Evolutionary conservation across 306 rosid species (phyloP), one percentile per base, ranked within the genome.

Genomic region (Acacia confusa): DNA sequence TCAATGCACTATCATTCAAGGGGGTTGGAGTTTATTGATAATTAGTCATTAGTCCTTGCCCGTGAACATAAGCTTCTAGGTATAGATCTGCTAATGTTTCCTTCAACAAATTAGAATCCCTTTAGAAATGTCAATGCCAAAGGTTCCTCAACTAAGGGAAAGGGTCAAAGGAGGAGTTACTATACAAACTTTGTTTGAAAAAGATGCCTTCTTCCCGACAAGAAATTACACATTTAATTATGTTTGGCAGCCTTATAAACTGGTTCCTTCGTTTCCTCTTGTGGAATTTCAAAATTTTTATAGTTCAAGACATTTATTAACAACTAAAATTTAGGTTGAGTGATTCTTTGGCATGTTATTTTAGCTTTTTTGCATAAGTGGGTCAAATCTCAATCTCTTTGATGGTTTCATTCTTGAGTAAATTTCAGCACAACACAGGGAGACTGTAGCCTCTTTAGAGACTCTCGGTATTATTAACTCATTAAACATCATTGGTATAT

Each of bases 401-500:
- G 36, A 38, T 7, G 24, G 78, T 44, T 41, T 34, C 78, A 55
- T 55, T 53, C 67, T 52, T 55, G 13, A 12, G 30, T n/a, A 36
- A 53, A 34, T 36, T 53, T 74, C 36, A 22, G 32, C 67, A n/a
- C 32, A 53, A 34, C 27, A n/a, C 22, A 19, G 48, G 25, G 74
- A 43, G 74, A 34, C 47, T 69, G 79, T 16, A 74, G 50, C 67
- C 34, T 74, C 57, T 38, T 70, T 24, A 22, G 48, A 77, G 57
- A 78, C 47, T 71, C 48, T 38, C 74, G 78, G 43, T 41, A 81
- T 48, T 63, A 28, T 63, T 63, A 28, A 63, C 10, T 63, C 34
- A 65, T 24, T 22, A 41, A 79, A 27, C 24, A 86, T 74, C 68
- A 74, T 41, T 61, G 52, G 71, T 74, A 79, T 60, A 27, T 57